Evolutionary conservation across 768 basidiomycete species (phyloP).

Genomic region (Cystofilobasidium bisporidii): DNA sequence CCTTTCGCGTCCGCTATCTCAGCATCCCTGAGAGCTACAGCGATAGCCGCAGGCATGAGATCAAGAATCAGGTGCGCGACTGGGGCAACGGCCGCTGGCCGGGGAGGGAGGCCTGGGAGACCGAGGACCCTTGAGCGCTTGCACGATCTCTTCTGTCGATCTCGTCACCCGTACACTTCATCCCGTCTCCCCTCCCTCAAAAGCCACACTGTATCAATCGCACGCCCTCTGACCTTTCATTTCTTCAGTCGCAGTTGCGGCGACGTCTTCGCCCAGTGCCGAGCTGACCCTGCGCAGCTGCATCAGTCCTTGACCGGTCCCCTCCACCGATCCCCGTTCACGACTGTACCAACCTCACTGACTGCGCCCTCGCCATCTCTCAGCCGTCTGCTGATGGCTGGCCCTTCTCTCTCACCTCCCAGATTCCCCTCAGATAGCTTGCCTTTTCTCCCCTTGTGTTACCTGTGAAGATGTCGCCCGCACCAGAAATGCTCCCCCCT

Average conservation of each 20-base stretch:
- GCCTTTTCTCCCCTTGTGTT: not conserved
- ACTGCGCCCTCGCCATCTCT: not conserved
- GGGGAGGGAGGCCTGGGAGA: conserved; percentile 21
- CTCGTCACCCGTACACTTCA: not conserved
- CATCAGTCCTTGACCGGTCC: too few relatives aligned
- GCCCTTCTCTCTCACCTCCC: too few relatives aligned
- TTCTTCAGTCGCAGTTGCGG: too few relatives aligned
- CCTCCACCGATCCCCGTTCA: too few relatives aligned
- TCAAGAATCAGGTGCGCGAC: not conserved
- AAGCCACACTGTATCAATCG: not conserved
- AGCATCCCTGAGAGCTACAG: not conserved
- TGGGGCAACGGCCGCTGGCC: conserved; percentile 19
- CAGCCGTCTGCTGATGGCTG: not conserved
- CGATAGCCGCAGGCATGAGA: not conserved
- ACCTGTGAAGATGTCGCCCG: not conserved
- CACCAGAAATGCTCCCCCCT: not conserved
- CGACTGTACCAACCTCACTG: too few relatives aligned
- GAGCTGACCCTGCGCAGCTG: too few relatives aligned
- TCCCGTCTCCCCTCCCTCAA: not conserved
- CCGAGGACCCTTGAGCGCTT: not conserved
- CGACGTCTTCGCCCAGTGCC: too few relatives aligned
- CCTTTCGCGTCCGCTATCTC: not conserved
- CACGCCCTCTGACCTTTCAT: too few relatives aligned
- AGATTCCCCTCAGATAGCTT: not conserved
- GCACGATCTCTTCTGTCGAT: too few relatives aligned